A percentile compares a stretch with the other conserved stretches of the same genome.
phyloP scores from a whole-genome alignment of 495 filamentous ascomycete genomes.

The Trypethelium eluteriae region DNA sequence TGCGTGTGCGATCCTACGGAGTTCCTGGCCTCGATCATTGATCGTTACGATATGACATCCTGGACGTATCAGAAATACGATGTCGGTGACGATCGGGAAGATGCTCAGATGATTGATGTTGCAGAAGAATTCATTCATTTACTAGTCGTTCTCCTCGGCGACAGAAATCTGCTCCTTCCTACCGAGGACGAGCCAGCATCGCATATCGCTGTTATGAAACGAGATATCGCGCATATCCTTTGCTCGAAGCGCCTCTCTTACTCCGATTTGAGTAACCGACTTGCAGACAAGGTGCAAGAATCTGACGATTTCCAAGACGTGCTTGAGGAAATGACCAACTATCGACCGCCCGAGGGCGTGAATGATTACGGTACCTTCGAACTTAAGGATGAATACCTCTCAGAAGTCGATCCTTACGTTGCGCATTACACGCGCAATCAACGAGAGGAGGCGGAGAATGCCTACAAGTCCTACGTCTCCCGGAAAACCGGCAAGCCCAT shows the following conservation, averaged over 20 bases:
- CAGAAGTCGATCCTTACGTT: slow-evolving; percentile 87
- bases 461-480: slow-evolving; percentile 75
- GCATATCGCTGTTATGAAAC: slow-evolving; percentile 63
- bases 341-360: slow-evolving; percentile 81
- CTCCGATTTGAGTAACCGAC: slow-evolving; percentile 72
- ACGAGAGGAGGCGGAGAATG: slow-evolving; percentile 86
- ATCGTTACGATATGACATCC: slow-evolving; percentile 80
- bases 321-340: slow-evolving; percentile 81
- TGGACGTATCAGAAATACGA: slow-evolving; percentile 82
- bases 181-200: slow-evolving; percentile 57
- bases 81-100: slow-evolving; percentile 63
- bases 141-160: slow-evolving; percentile 81
- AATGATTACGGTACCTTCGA: slow-evolving; percentile 91
- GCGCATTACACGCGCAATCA: slow-evolving; percentile 95
- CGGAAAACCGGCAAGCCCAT: slow-evolving; percentile 75
- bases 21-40: slow-evolving; percentile 82
- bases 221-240: slow-evolving; percentile 86
- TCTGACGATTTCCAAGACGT: slow-evolving; percentile 69
- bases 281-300: slow-evolving; percentile 81
- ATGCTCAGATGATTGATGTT: slow-evolving; percentile 78
- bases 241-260: slow-evolving; percentile 95
- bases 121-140: slow-evolving; percentile 94
- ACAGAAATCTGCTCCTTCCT: slow-evolving; percentile 71
- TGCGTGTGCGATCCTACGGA: slow-evolving; percentile 59
- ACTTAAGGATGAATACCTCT: slow-evolving; percentile 73